Evolutionary conservation across 768 basidiomycete genomes (phyloP), one percentile per base, ranked within the genome.

Genomic region (Tubosaeta brunneosetosa): DNA sequence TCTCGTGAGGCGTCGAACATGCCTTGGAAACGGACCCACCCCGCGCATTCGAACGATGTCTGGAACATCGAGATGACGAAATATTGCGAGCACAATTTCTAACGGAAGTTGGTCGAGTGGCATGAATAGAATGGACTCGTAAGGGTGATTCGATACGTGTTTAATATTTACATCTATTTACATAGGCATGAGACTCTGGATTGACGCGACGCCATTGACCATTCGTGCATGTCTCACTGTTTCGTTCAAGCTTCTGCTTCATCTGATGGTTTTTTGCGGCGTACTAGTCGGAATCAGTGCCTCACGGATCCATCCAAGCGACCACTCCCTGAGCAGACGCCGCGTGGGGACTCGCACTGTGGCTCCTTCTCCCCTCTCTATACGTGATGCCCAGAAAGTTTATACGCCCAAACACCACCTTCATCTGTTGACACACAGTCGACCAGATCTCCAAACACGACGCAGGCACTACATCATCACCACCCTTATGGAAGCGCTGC

Each of bases 171-270:
- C 22, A 22, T 22, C 22, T 22, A 22, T 22, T 22, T 22, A 22
- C 22, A 22, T 22, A 3, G 22, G 22, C 22, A 22, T n/a, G n/a
- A 41, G 44, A 34, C 53, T 22, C 46, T 44, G 40, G 27, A 37
- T 33, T 43, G 51, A 55, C 50, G 5, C 32, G 42, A 42, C 33
- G 16, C 16, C 26, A 16, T 47, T 12, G n/a, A 32, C 74, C 84
- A 6, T 86, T 85, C 50, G 77, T 81, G 85, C 84, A 70, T 27
- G 79, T 70, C 16, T 22, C 9, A n/a, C n/a, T n/a, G n/a, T 36
- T 11, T 32, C 41, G 10, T 19, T 42, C 37, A 2, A 36, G 27
- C n/a, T 44, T 13, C 33, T 8, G 17, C 8, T n/a, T 25, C 8
- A n/a, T 31, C 34, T 47, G 41, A 51, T 36, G 32, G 17, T n/a